Evolutionary conservation across 352 stramenopile genomes (phyloP).

Genomic region (Globisporangium spiculum): DNA sequence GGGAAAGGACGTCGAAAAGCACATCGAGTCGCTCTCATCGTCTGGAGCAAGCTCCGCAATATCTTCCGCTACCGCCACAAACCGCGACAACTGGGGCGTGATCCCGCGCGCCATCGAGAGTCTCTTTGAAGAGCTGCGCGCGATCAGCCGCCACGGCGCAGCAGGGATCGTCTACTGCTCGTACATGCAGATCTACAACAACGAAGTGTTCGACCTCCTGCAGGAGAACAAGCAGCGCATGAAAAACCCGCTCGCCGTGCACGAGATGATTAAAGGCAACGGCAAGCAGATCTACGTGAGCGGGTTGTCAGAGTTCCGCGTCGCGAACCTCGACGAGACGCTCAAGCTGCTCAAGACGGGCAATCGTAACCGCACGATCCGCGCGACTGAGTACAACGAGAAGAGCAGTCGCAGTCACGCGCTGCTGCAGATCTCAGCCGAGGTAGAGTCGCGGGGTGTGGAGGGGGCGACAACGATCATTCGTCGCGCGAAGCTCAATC

Average conservation of each 20-base stretch:
- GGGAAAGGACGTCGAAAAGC: constrained; percentile 56
- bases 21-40: constrained; percentile 20
- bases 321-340: constrained; percentile 76
- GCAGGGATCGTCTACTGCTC: constrained; percentile 81
- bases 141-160: constrained; percentile 45
- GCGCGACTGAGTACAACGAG: constrained; percentile 86
- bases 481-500: constrained; percentile 81
- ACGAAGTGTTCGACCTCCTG: constrained; percentile 74
- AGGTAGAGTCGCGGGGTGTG: constrained; percentile 70
- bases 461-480: constrained; percentile 75
- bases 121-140: constrained; percentile 74
- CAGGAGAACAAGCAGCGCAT: constrained; percentile 57
- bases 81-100: constrained; percentile 52
- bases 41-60: background rate
- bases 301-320: constrained; percentile 87
- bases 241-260: constrained; percentile 49
- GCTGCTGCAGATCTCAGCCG: constrained; percentile 78
- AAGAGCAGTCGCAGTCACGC: constrained; percentile 86
- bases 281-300: constrained; percentile 88
- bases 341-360: constrained; percentile 71
- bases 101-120: constrained; percentile 85
- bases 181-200: constrained; percentile 93
- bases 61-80: constrained; percentile 11
- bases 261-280: constrained; percentile 76
- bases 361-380: constrained; percentile 85